Conservation (phyloP, 495 filamentous ascomycete genomes). For the Talaromyces adpressus region DNA sequence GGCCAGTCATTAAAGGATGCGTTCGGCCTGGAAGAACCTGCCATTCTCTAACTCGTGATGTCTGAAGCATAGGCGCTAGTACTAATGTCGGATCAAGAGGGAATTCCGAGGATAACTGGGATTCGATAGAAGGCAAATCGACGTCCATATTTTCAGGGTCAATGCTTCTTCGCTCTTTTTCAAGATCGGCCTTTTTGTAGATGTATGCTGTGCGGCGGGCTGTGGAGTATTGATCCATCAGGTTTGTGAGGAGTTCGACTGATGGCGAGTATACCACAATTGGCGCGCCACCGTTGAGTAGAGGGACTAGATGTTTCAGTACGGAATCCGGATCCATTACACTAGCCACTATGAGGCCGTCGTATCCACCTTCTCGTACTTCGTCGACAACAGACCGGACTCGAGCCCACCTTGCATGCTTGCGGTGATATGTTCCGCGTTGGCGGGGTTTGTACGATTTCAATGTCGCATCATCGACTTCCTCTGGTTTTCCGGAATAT, state of each 20-base stretch:
- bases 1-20: constrained; percentile 85
- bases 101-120: constrained; percentile 61
- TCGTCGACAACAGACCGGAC: constrained; percentile 61
- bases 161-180: constrained; percentile 14
- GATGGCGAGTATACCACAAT: constrained; percentile 78
- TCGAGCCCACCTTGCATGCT: constrained; percentile 72
- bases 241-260: constrained; percentile 64
- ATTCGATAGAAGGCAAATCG: constrained; percentile 32
- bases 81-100: constrained; percentile 76
- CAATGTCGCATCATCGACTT: constrained; percentile 46
- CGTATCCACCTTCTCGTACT: constrained; percentile 67
- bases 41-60: constrained; percentile 64
- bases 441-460: constrained; percentile 66
- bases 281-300: constrained; percentile 74
- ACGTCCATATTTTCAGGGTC: constrained; percentile 10
- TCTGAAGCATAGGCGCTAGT: constrained; percentile 74
- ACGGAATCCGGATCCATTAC: constrained; percentile 74
- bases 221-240: constrained; percentile 76
- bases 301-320: constrained; percentile 62
- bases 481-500: constrained; percentile 53
- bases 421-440: constrained; percentile 73
- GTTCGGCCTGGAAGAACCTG: constrained; percentile 90
- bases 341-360: constrained; percentile 74
- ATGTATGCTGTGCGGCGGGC: constrained; percentile 69
- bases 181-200: constrained; percentile 27